These are phyloP conservation scores for Alternaria gansuensis DNA, from an alignment of 2,329 filamentous ascomycete species.

Conservation along the genomic window DNA sequence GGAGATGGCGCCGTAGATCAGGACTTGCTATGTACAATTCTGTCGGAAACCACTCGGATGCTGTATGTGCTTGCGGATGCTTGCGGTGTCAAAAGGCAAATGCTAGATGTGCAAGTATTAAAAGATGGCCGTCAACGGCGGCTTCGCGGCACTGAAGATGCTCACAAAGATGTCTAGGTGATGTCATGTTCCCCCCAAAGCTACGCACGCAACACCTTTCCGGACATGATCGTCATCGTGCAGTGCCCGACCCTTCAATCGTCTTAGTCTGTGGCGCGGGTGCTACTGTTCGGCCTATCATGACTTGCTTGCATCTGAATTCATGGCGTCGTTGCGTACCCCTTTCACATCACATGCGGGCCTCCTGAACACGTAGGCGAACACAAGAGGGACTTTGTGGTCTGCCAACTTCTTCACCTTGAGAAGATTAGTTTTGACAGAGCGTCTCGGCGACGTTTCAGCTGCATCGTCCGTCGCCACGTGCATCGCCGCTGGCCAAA, in stretches of 20 bases:
- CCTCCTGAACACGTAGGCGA: slow-evolving; percentile 10
- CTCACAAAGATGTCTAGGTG: slow-evolving; percentile 13
- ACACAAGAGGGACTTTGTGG: background rate
- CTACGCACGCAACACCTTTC: slow-evolving; percentile 15
- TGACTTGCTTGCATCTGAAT: background rate
- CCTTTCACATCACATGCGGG: slow-evolving; percentile 3
- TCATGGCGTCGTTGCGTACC: slow-evolving; percentile 6
- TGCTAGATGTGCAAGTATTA: background rate
- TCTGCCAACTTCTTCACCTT: slow-evolving; percentile 5
- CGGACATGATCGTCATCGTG: slow-evolving; percentile 27
- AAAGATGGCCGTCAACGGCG: slow-evolving; percentile 13
- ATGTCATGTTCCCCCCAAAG: slow-evolving; percentile 29
- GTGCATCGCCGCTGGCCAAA: slow-evolving; percentile 17
- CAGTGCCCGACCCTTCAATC: slow-evolving; percentile 16
- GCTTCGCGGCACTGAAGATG: slow-evolving; percentile 18
- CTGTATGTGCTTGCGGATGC: background rate
- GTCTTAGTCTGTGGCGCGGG: slow-evolving; percentile 21
- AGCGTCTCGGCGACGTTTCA: slow-evolving; percentile 1
- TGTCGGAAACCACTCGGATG: background rate
- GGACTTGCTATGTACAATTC: slow-evolving; percentile 1
- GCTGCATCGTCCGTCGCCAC: slow-evolving; percentile 6
- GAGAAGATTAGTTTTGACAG: background rate
- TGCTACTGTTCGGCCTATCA: slow-evolving; percentile 16
- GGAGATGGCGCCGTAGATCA: slow-evolving; percentile 24
- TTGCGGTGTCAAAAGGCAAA: background rate